phyloP scores from a whole-genome alignment of 2,329 filamentous ascomycete species.

The Trichoderma semiorbis region DNA sequence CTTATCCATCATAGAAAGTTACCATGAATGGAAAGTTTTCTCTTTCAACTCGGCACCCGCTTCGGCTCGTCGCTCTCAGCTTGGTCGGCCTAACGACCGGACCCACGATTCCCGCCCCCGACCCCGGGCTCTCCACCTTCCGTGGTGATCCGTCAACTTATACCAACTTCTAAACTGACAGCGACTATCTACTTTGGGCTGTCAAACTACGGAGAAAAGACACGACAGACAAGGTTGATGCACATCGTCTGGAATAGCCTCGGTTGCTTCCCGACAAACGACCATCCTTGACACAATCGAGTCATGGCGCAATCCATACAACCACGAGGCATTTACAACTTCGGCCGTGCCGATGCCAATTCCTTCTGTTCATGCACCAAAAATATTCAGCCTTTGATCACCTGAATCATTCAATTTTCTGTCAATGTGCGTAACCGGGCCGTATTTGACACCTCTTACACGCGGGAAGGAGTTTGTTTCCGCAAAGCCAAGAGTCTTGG shows the following conservation, averaged over 20 bases:
- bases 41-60: not conserved
- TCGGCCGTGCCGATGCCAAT: constrained; percentile 2
- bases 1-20: not conserved
- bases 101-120: not conserved
- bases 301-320: constrained; percentile 5
- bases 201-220: not conserved
- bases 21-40: not conserved
- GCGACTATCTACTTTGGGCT: not conserved
- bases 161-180: not conserved
- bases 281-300: not conserved
- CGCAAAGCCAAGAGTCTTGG: not conserved
- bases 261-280: not conserved
- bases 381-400: not conserved
- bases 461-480: not conserved
- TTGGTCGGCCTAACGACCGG: not conserved
- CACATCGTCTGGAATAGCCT: not conserved
- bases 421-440: not conserved
- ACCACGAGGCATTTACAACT: constrained; percentile 10
- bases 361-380: not conserved
- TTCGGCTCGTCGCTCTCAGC: not conserved
- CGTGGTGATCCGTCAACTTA: not conserved
- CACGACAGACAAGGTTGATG: not conserved
- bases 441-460: not conserved
- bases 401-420: not conserved
- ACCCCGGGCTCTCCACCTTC: not conserved